phyloP scores from a whole-genome alignment of 2,329 filamentous ascomycete genomes.

The Phoma herbarum region DNA sequence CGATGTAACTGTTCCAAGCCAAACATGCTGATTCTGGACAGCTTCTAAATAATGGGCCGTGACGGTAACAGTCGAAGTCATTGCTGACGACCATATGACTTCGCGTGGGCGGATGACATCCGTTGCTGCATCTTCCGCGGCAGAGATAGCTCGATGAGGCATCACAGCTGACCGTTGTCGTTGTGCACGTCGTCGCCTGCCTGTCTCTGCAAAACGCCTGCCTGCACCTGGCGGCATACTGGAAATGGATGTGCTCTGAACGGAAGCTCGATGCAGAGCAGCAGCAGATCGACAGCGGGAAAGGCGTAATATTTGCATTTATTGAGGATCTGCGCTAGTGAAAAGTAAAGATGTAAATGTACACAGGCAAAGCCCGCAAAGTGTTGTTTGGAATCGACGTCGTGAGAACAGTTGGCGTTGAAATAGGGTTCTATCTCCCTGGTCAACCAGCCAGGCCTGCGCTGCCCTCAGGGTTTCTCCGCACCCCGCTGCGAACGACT shows the following conservation, averaged over 20 bases:
- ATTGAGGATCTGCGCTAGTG: not conserved
- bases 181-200: conserved; percentile 44
- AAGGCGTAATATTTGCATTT: conserved; percentile 10
- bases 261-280: conserved; percentile 33
- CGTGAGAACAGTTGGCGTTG: conserved; percentile 33
- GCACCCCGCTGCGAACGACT: conserved; percentile 49
- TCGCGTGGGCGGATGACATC: not conserved
- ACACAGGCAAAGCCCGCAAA: not conserved
- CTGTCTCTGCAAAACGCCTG: conserved; percentile 29
- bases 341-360: not conserved
- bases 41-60: not conserved
- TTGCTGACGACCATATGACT: conserved; percentile 4
- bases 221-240: conserved; percentile 29
- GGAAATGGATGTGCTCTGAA: conserved; percentile 23
- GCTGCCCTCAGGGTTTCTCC: conserved; percentile 51
- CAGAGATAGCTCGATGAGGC: conserved; percentile 1
- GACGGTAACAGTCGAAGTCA: not conserved
- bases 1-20: conserved; percentile 14
- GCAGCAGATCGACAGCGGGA: conserved; percentile 20
- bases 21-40: not conserved
- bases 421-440: conserved; percentile 52
- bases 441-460: conserved; percentile 40
- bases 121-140: conserved; percentile 4
- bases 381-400: conserved; percentile 10
- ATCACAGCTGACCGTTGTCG: conserved; percentile 38